phyloP scores from a whole-genome alignment of 805 yeast genomes.

The Saccharomycopsis capsularis region DNA sequence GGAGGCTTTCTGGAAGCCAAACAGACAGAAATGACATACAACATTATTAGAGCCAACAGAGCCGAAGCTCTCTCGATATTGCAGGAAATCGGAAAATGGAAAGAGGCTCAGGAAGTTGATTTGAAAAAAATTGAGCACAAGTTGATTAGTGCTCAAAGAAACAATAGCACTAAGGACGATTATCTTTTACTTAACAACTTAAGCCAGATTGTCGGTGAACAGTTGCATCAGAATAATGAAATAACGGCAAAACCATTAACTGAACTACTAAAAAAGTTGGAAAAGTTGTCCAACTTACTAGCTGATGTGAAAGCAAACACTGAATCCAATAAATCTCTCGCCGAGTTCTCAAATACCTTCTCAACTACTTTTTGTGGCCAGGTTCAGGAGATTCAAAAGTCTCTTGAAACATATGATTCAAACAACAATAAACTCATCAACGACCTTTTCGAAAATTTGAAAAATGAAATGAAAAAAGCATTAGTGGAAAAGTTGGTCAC shows the following conservation, averaged over 20 bases:
- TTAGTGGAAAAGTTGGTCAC: slow-evolving; percentile 14
- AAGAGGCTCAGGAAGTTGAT: slow-evolving; percentile 6
- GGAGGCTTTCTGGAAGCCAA: slow-evolving; percentile 10
- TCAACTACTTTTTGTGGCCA: neutral
- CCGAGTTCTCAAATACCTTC: neutral
- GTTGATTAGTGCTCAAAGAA: neutral
- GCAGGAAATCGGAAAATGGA: slow-evolving; percentile 3
- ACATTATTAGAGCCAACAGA: slow-evolving; percentile 15
- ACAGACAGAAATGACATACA: slow-evolving; percentile 17
- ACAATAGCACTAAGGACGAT: neutral
- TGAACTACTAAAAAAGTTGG: neutral
- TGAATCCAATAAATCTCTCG: neutral
- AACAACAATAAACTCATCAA: neutral
- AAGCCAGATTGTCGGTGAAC: slow-evolving; percentile 15
- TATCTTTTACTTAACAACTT: slow-evolving; percentile 14
- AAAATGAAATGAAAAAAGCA: slow-evolving; percentile 4
- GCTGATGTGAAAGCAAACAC: neutral
- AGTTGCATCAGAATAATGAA: slow-evolving; percentile 10
- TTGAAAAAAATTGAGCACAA: slow-evolving; percentile 12
- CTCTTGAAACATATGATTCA: neutral
- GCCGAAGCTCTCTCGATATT: slow-evolving; percentile 16
- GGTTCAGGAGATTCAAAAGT: neutral
- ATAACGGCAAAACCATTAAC: neutral
- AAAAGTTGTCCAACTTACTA: neutral
- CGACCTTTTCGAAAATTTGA: neutral